Conservation (phyloP, 805 yeast genomes). For the Zygosaccharomyces lentus region DNA sequence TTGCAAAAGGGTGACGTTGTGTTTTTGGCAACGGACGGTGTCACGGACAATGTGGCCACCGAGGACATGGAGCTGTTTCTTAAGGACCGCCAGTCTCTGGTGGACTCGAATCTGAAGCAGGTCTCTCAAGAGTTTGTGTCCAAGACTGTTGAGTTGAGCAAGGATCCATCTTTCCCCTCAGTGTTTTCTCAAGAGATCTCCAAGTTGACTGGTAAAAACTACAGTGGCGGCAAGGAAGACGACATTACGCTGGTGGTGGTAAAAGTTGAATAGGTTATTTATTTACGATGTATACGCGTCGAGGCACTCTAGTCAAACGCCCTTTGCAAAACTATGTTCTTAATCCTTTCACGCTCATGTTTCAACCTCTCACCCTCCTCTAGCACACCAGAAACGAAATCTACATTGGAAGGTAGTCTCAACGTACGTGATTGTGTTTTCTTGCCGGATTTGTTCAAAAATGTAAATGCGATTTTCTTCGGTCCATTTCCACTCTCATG, state of each 20-base stretch:
- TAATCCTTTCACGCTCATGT: slow-evolving; percentile 53
- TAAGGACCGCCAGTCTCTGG: slow-evolving; percentile 41
- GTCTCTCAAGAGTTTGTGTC: slow-evolving; percentile 55
- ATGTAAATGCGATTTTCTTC: slow-evolving; percentile 44
- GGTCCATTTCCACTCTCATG: neutral
- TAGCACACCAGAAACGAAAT: slow-evolving; percentile 49
- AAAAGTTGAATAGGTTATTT: slow-evolving; percentile 42
- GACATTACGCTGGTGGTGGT: slow-evolving; percentile 84
- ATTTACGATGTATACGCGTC: neutral
- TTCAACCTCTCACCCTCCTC: slow-evolving; percentile 48
- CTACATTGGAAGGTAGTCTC: slow-evolving; percentile 49
- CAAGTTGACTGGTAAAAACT: slow-evolving; percentile 58
- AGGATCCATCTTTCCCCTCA: slow-evolving; percentile 70
- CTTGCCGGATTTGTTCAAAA: slow-evolving; percentile 53
- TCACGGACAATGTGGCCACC: slow-evolving; percentile 75
- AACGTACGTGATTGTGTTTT: slow-evolving; percentile 43
- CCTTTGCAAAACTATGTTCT: slow-evolving; percentile 46
- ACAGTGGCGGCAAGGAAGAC: slow-evolving; percentile 92
- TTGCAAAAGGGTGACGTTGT: slow-evolving; percentile 70
- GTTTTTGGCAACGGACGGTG: slow-evolving; percentile 89
- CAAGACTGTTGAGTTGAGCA: slow-evolving; percentile 63
- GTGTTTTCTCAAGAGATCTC: slow-evolving; percentile 81
- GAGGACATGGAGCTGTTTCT: slow-evolving; percentile 69
- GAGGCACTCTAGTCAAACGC: slow-evolving; percentile 31
- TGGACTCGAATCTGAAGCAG: slow-evolving; percentile 38